Percentiles rank a stretch among this genome's conserved stretches.
Evolutionary conservation across 257 asterid species (phyloP).

Genomic region (Plantago ovata): DNA sequence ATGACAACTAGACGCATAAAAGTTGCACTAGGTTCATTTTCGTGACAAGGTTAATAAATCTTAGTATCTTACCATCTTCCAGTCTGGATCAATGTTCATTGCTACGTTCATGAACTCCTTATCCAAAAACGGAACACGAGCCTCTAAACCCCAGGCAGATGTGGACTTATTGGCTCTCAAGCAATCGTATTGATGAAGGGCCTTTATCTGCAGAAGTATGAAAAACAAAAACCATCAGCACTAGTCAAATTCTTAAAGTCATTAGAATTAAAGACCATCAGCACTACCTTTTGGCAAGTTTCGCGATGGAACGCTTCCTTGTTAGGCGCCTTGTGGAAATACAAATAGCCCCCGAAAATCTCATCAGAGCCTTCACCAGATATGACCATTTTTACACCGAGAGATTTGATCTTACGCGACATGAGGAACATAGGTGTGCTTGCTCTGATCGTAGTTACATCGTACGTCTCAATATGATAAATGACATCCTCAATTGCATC

Average conservation of each 20-base stretch:
- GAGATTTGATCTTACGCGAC: slow-evolving; percentile 94
- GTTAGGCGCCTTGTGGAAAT: slow-evolving; percentile 93
- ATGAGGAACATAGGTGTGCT: slow-evolving; percentile 98
- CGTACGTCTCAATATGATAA: slow-evolving; percentile 86
- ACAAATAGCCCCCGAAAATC: slow-evolving; percentile 90
- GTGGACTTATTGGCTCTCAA: slow-evolving; percentile 92
- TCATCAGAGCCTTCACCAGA: slow-evolving; percentile 99
- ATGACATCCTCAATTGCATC: slow-evolving; percentile 99
- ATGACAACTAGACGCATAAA: too few species aligned
- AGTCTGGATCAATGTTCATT: slow-evolving; percentile 90
- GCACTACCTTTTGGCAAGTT: slow-evolving; percentile 77
- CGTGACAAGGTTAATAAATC: background rate
- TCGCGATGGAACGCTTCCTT: slow-evolving; percentile 87
- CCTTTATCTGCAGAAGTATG: slow-evolving; percentile 59
- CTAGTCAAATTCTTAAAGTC: background rate
- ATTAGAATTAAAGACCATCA: background rate
- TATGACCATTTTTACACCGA: slow-evolving; percentile 93
- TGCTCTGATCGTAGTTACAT: slow-evolving; percentile 93
- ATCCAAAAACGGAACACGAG: slow-evolving; percentile 87
- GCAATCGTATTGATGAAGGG: slow-evolving; percentile 95
- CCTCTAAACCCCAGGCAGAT: slow-evolving; percentile 99
- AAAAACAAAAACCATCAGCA: background rate
- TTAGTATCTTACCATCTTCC: slow-evolving; percentile 61
- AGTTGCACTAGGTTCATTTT: too few species aligned
- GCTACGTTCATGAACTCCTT: slow-evolving; percentile 85